A percentile compares a stretch with the other conserved stretches of the same genome.
phyloP scores from a whole-genome alignment of 2,329 filamentous ascomycete genomes.

The Fusarium sp. region DNA sequence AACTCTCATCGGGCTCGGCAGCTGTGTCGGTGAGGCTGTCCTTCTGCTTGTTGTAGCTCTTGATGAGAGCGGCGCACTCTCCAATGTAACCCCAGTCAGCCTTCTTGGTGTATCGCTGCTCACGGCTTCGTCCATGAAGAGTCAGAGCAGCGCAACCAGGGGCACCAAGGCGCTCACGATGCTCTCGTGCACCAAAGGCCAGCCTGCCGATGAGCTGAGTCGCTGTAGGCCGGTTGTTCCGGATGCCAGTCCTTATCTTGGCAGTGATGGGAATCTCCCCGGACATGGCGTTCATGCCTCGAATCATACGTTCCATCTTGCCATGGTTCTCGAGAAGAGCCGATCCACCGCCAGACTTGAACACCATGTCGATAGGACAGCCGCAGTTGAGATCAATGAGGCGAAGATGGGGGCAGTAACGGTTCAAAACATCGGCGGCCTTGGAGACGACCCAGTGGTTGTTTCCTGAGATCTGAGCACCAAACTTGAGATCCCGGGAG shows the following conservation, averaged over 20 bases:
- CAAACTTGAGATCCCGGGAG: slow-evolving; percentile 85
- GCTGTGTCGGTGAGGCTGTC: slow-evolving; percentile 79
- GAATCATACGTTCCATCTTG: slow-evolving; percentile 93
- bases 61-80: slow-evolving; percentile 87
- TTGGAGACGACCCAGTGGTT: slow-evolving; percentile 93
- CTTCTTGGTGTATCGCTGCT: slow-evolving; percentile 90
- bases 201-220: slow-evolving; percentile 85
- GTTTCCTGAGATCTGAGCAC: slow-evolving; percentile 91
- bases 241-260: slow-evolving; percentile 94
- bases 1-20: slow-evolving; percentile 79
- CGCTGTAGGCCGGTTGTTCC: slow-evolving; percentile 81
- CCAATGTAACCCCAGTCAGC: slow-evolving; percentile 98
- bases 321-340: slow-evolving; percentile 88
- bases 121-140: slow-evolving; percentile 90
- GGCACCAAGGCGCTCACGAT: slow-evolving; percentile 75
- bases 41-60: slow-evolving; percentile 78
- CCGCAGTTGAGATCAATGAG: slow-evolving; percentile 97
- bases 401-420: slow-evolving; percentile 83
- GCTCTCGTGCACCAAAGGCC: slow-evolving; percentile 81
- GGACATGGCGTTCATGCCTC: slow-evolving; percentile 95
- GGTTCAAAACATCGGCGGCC: slow-evolving; percentile 83
- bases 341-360: slow-evolving; percentile 87
- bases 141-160: slow-evolving; percentile 95
- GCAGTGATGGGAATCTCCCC: slow-evolving; percentile 91
- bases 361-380: slow-evolving; percentile 96